Evolutionary conservation across 2,329 filamentous ascomycete species (phyloP).

Genomic region (Aureobasidium musti): DNA sequence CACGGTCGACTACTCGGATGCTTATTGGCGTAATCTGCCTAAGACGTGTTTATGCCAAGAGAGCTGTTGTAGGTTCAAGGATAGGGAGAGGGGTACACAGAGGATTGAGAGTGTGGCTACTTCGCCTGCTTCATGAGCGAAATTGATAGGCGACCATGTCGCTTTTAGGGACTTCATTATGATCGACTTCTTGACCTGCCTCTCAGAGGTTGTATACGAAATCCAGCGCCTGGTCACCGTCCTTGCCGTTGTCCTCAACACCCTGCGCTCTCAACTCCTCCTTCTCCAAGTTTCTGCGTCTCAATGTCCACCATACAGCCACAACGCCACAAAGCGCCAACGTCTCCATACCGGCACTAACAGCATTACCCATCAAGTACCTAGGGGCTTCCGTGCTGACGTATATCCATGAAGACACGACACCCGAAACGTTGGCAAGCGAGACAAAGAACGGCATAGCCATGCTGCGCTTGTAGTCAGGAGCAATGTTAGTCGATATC

Average conservation of each 20-base stretch:
- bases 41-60: constrained; percentile 60
- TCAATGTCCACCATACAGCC: constrained; percentile 35
- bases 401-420: constrained; percentile 41
- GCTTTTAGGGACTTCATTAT: constrained; percentile 40
- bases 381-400: constrained; percentile 35
- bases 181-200: background rate
- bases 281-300: constrained; percentile 37
- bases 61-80: constrained; percentile 50
- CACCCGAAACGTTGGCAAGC: constrained; percentile 39
- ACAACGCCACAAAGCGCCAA: constrained; percentile 34
- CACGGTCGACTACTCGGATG: constrained; percentile 61
- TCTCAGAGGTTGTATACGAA: constrained; percentile 32
- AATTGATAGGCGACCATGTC: background rate
- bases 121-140: background rate
- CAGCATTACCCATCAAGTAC: constrained; percentile 38
- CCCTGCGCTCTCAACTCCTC: constrained; percentile 36
- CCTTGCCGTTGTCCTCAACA: constrained; percentile 24
- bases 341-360: constrained; percentile 35
- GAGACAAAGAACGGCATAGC: constrained; percentile 39
- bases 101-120: constrained; percentile 3
- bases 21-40: constrained; percentile 59
- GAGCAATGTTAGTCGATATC: constrained; percentile 41
- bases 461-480: constrained; percentile 41
- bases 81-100: background rate
- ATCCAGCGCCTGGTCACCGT: constrained; percentile 27